phyloP scores from a whole-genome alignment of 129 eudicot species.

The Pseudognaphalium luteoalbum region DNA sequence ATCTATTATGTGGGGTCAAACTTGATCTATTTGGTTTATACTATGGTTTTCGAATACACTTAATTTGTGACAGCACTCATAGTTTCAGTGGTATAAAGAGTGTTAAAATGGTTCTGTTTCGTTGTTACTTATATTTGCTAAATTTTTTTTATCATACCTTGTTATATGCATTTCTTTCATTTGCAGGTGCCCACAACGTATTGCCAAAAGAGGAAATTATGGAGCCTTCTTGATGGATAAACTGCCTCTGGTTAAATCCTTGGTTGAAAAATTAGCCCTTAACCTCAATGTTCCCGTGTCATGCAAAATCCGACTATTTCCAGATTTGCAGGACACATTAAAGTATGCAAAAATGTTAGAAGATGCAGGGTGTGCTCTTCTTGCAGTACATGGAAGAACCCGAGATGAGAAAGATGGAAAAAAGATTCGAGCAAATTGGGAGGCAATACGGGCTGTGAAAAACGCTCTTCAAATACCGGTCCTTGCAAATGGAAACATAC shows the following conservation, averaged over 20 bases:
- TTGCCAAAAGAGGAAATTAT: conserved; percentile 84
- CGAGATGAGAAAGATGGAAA: conserved; percentile 85
- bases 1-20: too few species aligned
- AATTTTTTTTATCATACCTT: neutral
- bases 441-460: conserved; percentile 70
- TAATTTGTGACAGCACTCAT: neutral
- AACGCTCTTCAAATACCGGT: conserved; percentile 74
- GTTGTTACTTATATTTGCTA: neutral
- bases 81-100: neutral
- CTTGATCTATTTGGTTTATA: neutral
- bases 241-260: conserved; percentile 77
- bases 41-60: neutral
- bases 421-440: conserved; percentile 76
- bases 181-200: conserved; percentile 90
- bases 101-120: neutral
- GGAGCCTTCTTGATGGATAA: conserved; percentile 96
- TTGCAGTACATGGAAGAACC: conserved; percentile 91
- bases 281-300: conserved; percentile 81
- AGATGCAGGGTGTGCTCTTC: conserved; percentile 81
- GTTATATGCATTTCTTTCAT: neutral
- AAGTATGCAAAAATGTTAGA: conserved; percentile 83
- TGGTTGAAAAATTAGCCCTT: conserved; percentile 68
- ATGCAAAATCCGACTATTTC: conserved; percentile 86
- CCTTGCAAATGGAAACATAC: conserved; percentile 78
- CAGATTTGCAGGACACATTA: conserved; percentile 65